Evolutionary conservation across 805 yeast genomes (phyloP).

Genomic region (Wickerhamomyces rabaulensis): DNA sequence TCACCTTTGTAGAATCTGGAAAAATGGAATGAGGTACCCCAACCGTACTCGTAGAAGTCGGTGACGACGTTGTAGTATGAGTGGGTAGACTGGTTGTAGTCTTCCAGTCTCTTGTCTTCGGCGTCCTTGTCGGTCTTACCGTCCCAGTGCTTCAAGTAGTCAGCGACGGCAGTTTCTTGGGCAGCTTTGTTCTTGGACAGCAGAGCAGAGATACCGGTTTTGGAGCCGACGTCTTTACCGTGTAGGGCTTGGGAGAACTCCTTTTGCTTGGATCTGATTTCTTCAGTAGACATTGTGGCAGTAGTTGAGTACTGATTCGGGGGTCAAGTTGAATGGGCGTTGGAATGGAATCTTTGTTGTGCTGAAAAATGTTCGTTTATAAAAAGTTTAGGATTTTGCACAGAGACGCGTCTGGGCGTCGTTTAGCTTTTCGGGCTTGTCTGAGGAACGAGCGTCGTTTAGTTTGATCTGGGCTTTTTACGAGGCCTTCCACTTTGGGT

Average conservation of each 20-base stretch:
- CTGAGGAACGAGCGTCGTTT: background rate
- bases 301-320: background rate
- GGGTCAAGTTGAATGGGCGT: background rate
- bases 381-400: background rate
- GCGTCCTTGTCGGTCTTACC: slow-evolving; percentile 74
- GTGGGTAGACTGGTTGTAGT: slow-evolving; percentile 86
- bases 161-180: slow-evolving; percentile 76
- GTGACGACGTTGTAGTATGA: slow-evolving; percentile 96
- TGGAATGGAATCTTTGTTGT: no score
- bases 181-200: slow-evolving; percentile 73
- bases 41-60: slow-evolving; percentile 97
- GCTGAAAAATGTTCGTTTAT: background rate
- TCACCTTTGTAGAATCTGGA: slow-evolving; percentile 92
- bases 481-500: no score
- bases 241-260: slow-evolving; percentile 83
- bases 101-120: slow-evolving; percentile 67
- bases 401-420: background rate
- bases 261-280: slow-evolving; percentile 34
- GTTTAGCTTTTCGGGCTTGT: background rate
- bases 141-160: slow-evolving; percentile 97
- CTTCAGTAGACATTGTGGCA: slow-evolving; percentile 14
- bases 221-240: slow-evolving; percentile 62
- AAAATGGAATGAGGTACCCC: slow-evolving; percentile 99
- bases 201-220: slow-evolving; percentile 73
- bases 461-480: no score